A percentile compares a stretch with the other conserved stretches of the same genome.
phyloP scores from a whole-genome alignment of 768 basidiomycete genomes.

The Baorangia bicolor region DNA sequence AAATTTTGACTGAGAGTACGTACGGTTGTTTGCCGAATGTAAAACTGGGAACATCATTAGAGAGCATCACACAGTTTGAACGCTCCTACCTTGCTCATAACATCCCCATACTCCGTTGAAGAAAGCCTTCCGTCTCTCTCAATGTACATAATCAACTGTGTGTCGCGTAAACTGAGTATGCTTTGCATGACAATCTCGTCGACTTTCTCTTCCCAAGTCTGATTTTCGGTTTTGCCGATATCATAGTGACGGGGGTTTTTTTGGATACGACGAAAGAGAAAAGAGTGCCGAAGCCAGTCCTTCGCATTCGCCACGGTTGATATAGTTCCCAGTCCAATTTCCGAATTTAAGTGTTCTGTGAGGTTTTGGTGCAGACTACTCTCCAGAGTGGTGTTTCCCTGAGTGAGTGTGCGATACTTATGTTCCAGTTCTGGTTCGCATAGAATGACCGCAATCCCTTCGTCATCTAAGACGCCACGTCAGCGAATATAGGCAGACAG shows the following conservation, averaged over 20 bases:
- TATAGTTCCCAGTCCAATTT: slow-evolving; percentile 87
- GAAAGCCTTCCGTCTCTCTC: slow-evolving; percentile 43
- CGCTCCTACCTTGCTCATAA: slow-evolving; percentile 75
- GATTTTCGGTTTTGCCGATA: slow-evolving; percentile 51
- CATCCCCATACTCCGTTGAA: slow-evolving; percentile 77
- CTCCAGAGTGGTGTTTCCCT: slow-evolving; percentile 78
- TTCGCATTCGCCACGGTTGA: slow-evolving; percentile 66
- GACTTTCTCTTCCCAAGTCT: slow-evolving; percentile 69
- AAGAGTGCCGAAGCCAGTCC: slow-evolving; percentile 81
- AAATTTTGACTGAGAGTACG: slow-evolving; percentile 8
- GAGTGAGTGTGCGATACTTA: slow-evolving; percentile 68
- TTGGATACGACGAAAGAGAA: slow-evolving; percentile 82
- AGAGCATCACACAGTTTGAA: not conserved
- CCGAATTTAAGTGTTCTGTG: slow-evolving; percentile 90
- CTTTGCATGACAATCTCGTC: slow-evolving; percentile 74
- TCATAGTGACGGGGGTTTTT: slow-evolving; percentile 82
- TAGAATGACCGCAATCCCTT: slow-evolving; percentile 81
- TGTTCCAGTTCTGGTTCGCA: slow-evolving; percentile 70
- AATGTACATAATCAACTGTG: slow-evolving; percentile 54
- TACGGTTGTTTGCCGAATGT: slow-evolving; percentile 71
- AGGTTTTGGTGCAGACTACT: slow-evolving; percentile 82
- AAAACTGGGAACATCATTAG: slow-evolving; percentile 51
- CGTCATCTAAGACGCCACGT: slow-evolving; percentile 54
- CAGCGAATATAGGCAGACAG: not conserved
- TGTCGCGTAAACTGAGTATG: slow-evolving; percentile 56